phyloP scores from a whole-genome alignment of 2,329 filamentous ascomycete genomes.

The Neoascochyta sp. region DNA sequence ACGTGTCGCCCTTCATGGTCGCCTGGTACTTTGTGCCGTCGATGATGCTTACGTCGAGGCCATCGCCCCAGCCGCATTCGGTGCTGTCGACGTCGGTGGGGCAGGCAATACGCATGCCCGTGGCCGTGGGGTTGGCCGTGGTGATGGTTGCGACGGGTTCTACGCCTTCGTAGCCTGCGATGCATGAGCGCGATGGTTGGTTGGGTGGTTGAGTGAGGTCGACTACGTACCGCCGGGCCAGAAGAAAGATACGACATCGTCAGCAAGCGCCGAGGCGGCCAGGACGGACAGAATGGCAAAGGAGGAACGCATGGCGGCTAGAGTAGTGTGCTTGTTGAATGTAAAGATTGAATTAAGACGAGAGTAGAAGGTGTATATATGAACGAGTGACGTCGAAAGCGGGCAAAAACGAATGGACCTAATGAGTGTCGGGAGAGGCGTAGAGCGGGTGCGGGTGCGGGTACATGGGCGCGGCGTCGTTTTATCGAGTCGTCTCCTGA shows the following conservation, averaged over 20 bases:
- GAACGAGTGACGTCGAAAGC: slow-evolving; percentile 8
- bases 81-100: slow-evolving; percentile 13
- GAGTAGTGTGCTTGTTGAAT: too few species aligned
- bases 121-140: slow-evolving; percentile 17
- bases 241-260: slow-evolving; percentile 17
- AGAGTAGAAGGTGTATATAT: slow-evolving; percentile 2
- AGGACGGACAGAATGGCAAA: slow-evolving; percentile 16
- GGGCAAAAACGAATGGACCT: slow-evolving; percentile 1
- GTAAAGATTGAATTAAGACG: too few species aligned
- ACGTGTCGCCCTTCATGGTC: slow-evolving; percentile 10
- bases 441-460: slow-evolving; percentile 8
- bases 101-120: slow-evolving; percentile 21
- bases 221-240: slow-evolving; percentile 20
- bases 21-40: slow-evolving; percentile 16
- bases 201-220: too few species aligned
- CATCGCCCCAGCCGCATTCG: slow-evolving; percentile 27
- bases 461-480: slow-evolving; percentile 5
- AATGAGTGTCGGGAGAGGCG: slow-evolving; percentile 5
- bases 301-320: slow-evolving; percentile 24
- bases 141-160: slow-evolving; percentile 23
- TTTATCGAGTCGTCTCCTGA: slow-evolving; percentile 14
- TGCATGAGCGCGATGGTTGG: too few species aligned
- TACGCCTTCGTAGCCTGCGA: slow-evolving; percentile 13
- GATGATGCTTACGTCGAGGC: slow-evolving; percentile 14
- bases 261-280: slow-evolving; percentile 14